A percentile compares a stretch with the other conserved stretches of the same genome.
Evolutionary conservation across 2,329 filamentous ascomycete species (phyloP).

Genomic region (Stagonosporopsis chrysanthemi): DNA sequence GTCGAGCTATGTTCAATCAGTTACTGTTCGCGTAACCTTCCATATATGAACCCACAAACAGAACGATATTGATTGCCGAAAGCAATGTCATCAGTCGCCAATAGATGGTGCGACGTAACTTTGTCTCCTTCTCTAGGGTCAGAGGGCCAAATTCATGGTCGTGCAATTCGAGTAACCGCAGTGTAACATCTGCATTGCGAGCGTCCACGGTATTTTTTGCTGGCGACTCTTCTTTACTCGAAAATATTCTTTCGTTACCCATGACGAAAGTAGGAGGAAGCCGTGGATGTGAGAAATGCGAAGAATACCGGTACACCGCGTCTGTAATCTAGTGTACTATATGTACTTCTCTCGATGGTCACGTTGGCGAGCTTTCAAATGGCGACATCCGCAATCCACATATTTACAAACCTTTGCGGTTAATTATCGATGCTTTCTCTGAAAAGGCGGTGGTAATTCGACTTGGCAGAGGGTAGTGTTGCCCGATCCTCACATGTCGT

Average conservation of each 20-base stretch:
- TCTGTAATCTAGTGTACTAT: too few species aligned
- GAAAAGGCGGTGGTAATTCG: background rate
- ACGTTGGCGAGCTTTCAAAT: background rate
- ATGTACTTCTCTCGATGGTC: background rate
- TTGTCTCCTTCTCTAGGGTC: constrained; percentile 1
- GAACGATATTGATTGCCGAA: background rate
- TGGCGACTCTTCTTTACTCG: background rate
- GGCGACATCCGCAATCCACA: background rate
- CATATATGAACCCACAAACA: background rate
- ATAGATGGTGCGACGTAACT: background rate
- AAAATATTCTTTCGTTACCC: background rate
- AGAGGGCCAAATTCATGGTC: constrained; percentile 2
- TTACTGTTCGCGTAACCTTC: background rate
- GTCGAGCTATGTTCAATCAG: background rate
- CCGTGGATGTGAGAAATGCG: background rate
- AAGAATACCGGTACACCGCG: too few species aligned
- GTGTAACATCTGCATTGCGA: constrained; percentile 3
- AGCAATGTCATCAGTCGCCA: background rate
- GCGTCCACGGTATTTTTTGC: background rate
- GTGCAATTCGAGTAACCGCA: background rate
- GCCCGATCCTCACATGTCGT: constrained; percentile 1
- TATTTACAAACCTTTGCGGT: background rate
- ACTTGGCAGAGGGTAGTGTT: background rate
- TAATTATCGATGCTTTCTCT: background rate
- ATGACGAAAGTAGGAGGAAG: background rate